Conservation (phyloP, 2,329 filamentous ascomycete species). For the Cercospora nicotianae region DNA sequence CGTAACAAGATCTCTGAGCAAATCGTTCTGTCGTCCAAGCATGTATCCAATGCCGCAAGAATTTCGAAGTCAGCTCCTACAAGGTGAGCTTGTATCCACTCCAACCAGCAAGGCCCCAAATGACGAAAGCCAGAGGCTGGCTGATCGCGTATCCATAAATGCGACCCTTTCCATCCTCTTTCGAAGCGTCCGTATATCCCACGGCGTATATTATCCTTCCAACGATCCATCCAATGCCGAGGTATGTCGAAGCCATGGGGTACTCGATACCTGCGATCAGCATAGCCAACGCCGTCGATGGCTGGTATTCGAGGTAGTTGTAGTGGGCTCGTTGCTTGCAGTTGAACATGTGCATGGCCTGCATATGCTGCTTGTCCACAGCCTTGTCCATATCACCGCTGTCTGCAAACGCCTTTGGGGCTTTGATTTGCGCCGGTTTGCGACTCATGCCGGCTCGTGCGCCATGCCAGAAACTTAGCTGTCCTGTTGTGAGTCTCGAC, state of each 20-base stretch:
- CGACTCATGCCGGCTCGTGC: conserved; percentile 49
- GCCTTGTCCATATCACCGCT: conserved; percentile 52
- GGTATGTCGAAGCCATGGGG: conserved; percentile 48
- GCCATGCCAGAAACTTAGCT: conserved; percentile 55
- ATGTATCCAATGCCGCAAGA: conserved; percentile 6
- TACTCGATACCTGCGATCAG: conserved; percentile 57
- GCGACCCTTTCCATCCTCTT: conserved; percentile 45
- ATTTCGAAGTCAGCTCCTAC: conserved; percentile 14
- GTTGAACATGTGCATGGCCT: conserved; percentile 50
- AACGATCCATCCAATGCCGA: conserved; percentile 54
- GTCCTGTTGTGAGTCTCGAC: conserved; percentile 7
- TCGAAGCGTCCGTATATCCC: conserved; percentile 47
- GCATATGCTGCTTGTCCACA: conserved; percentile 43
- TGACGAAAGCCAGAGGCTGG: conserved; percentile 27
- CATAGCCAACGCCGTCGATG: conserved; percentile 52
- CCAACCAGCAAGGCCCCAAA: conserved; percentile 36
- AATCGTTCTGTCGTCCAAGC: background rate
- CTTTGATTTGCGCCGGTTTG: conserved; percentile 54
- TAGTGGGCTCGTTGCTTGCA: conserved; percentile 54
- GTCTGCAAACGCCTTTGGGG: conserved; percentile 61
- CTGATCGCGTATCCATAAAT: conserved; percentile 34
- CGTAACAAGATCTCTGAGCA: background rate
- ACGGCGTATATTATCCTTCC: conserved; percentile 51
- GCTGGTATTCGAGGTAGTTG: conserved; percentile 62
- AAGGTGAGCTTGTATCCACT: conserved; percentile 34